Percentiles rank a stretch among this genome's conserved stretches.
These are phyloP conservation scores for Eutypa lata DNA, from an alignment of 2,329 filamentous ascomycete genomes.

Conservation along the genomic window DNA sequence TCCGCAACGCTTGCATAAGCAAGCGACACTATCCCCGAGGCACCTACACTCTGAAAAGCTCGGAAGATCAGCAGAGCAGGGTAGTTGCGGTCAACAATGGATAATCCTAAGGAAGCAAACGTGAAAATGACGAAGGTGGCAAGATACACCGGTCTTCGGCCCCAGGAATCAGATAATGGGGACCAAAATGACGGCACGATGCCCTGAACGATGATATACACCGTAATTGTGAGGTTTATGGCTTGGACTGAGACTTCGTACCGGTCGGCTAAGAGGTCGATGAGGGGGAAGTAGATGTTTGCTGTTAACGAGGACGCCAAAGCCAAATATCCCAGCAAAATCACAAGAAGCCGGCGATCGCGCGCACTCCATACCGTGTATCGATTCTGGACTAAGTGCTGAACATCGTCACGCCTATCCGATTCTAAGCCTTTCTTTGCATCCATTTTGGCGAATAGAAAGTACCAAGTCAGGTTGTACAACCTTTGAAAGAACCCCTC, in stretches of 20 bases:
- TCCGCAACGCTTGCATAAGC: constrained; percentile 11
- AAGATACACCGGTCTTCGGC: constrained; percentile 39
- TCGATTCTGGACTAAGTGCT: no score
- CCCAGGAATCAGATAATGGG: constrained; percentile 19
- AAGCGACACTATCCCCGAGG: constrained; percentile 1
- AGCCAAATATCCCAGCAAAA: constrained; percentile 4
- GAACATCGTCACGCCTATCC: no score
- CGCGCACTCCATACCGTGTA: no score
- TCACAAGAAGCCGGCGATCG: no score
- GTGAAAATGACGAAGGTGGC: constrained; percentile 42
- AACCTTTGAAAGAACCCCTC: no score
- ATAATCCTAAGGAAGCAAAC: constrained; percentile 47
- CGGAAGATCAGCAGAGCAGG: constrained; percentile 7
- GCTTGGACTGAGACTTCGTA: constrained; percentile 19
- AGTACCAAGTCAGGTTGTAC: no score
- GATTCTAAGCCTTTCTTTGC: no score
- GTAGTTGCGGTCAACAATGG: constrained; percentile 3
- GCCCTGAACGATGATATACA: constrained; percentile 42
- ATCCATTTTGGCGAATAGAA: no score
- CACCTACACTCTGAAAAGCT: constrained; percentile 10
- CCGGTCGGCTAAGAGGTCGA: constrained; percentile 17
- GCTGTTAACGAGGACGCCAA: constrained; percentile 8
- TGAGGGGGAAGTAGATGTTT: constrained; percentile 24
- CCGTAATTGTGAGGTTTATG: constrained; percentile 36
- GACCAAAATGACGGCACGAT: constrained; percentile 36